Percentiles rank a stretch among this genome's conserved stretches.
These are phyloP conservation scores for Aureobasidium leucospermi DNA, from an alignment of 2,329 filamentous ascomycete species.

Conservation along the genomic window DNA sequence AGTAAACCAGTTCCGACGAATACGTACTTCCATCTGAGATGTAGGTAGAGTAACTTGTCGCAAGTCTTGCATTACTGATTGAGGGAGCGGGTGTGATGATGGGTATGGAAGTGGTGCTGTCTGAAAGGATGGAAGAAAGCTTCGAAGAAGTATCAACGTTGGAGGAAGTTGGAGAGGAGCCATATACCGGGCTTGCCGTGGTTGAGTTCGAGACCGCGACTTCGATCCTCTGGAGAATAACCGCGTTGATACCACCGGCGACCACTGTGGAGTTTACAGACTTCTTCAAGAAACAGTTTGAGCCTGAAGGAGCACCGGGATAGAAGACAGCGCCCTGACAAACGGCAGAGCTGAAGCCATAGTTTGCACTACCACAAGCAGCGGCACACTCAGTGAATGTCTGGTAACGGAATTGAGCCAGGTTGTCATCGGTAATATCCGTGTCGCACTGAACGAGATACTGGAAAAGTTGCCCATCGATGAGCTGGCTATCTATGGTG, in stretches of 20 bases:
- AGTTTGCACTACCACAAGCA: constrained; percentile 27
- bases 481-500: constrained; percentile 25
- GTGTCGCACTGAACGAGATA: constrained; percentile 28
- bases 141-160: constrained; percentile 18
- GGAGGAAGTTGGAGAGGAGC: constrained; percentile 14
- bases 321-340: constrained; percentile 28
- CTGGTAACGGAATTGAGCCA: constrained; percentile 21
- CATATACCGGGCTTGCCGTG: constrained; percentile 23
- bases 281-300: constrained; percentile 28
- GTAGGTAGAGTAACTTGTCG: constrained; percentile 23
- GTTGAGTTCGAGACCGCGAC: constrained; percentile 20
- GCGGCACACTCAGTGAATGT: constrained; percentile 27
- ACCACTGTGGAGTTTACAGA: constrained; percentile 21
- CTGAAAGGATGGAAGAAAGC: constrained; percentile 22
- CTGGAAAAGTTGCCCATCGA: constrained; percentile 26
- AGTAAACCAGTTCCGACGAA: constrained; percentile 24
- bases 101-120: constrained; percentile 24
- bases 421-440: constrained; percentile 24
- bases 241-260: constrained; percentile 23
- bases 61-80: constrained; percentile 17
- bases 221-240: constrained; percentile 24
- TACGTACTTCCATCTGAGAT: constrained; percentile 25
- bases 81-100: constrained; percentile 24
- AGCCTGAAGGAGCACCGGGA: constrained; percentile 17
- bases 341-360: constrained; percentile 22